phyloP scores from a whole-genome alignment of 1,139 yeast genomes.

The Kodamaea sp. region DNA sequence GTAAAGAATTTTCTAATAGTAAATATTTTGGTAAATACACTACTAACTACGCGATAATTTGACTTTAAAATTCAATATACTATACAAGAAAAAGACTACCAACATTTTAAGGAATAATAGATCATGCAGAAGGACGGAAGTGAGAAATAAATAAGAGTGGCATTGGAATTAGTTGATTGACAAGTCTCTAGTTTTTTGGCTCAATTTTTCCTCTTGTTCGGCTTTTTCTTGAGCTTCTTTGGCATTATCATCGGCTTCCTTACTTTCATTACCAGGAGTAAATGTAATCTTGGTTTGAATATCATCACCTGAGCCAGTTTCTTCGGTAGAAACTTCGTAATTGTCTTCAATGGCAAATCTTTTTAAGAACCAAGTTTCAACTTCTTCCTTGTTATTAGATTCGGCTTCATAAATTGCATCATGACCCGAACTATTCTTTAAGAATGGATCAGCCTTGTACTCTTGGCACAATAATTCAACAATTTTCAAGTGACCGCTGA shows the following conservation, averaged over 20 bases:
- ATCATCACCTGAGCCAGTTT: slow-evolving; percentile 30
- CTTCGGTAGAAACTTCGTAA: slow-evolving; percentile 33
- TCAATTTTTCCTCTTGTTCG: slow-evolving; percentile 11
- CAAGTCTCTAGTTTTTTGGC: slow-evolving; percentile 6
- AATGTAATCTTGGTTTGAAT: slow-evolving; percentile 43
- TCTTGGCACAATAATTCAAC: slow-evolving; percentile 69
- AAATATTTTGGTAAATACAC: no score
- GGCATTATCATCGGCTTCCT: slow-evolving; percentile 43
- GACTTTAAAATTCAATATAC: no score
- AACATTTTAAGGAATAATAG: no score
- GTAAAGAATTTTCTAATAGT: no score
- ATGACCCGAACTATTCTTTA: slow-evolving; percentile 69
- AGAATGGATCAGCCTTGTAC: slow-evolving; percentile 76
- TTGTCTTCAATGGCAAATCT: slow-evolving; percentile 70
- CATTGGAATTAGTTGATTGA: slow-evolving; percentile 1
- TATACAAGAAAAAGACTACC: no score
- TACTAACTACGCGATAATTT: no score
- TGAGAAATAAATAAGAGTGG: not conserved
- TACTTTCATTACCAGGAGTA: slow-evolving; percentile 48
- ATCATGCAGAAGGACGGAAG: no score
- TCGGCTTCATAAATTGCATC: slow-evolving; percentile 91
- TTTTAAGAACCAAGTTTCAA: slow-evolving; percentile 69
- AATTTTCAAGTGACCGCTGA: slow-evolving; percentile 75
- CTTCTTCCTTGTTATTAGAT: slow-evolving; percentile 58
- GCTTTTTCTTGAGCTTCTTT: slow-evolving; percentile 21